Evolutionary conservation across 345 rosid genomes (phyloP).

Genomic region (Corchorus olitorius): DNA sequence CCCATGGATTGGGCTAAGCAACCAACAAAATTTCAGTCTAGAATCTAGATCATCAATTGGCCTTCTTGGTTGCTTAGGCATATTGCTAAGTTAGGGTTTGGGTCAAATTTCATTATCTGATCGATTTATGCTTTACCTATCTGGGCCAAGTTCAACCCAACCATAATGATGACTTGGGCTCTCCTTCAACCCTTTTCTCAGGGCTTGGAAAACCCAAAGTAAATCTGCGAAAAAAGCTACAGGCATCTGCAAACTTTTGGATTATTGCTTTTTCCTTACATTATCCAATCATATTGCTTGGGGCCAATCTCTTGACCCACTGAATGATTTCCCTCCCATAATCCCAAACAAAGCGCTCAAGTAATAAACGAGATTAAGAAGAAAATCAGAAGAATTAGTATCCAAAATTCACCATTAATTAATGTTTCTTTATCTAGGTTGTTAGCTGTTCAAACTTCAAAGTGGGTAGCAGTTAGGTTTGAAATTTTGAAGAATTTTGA

Average conservation of each 20-base stretch:
- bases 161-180: background rate
- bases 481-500: background rate
- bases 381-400: background rate
- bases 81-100: no score
- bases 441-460: background rate
- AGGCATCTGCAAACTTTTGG: background rate
- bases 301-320: background rate
- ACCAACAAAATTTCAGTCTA: no score
- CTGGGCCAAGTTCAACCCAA: background rate
- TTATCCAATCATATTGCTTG: background rate
- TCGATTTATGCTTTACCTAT: no score
- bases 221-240: no score
- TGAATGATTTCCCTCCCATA: background rate
- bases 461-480: background rate
- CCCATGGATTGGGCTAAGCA: no score
- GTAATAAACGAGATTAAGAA: background rate
- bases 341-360: no score
- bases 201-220: conserved; percentile 4
- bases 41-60: no score
- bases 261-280: background rate
- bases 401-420: background rate
- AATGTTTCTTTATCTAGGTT: background rate
- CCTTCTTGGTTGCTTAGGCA: no score
- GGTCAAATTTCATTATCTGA: no score
- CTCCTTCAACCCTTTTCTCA: background rate